phyloP scores from a whole-genome alignment of 2,329 filamentous ascomycete species.

The Xylaria sp. region DNA sequence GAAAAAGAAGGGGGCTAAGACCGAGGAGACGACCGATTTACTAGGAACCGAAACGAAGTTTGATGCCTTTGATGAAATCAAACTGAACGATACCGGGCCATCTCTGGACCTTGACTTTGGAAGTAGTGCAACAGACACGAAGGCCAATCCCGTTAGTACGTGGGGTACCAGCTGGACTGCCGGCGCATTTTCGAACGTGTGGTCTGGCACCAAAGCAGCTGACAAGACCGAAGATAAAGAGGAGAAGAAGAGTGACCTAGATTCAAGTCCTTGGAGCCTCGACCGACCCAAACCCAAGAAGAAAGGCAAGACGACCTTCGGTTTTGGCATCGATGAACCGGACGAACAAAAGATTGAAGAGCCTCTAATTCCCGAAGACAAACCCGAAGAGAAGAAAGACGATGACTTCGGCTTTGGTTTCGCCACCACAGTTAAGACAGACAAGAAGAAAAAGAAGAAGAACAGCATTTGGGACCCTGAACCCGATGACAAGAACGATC shows the following conservation, averaged over 20 bases:
- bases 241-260: slow-evolving; percentile 55
- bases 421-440: slow-evolving; percentile 38
- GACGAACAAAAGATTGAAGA: slow-evolving; percentile 53
- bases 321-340: slow-evolving; percentile 60
- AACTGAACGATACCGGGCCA: slow-evolving; percentile 69
- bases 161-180: slow-evolving; percentile 72
- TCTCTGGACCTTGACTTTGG: slow-evolving; percentile 68
- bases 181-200: slow-evolving; percentile 56
- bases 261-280: slow-evolving; percentile 62
- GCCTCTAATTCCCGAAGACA: slow-evolving; percentile 36
- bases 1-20: slow-evolving; percentile 63
- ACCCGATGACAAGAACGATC: slow-evolving; percentile 50
- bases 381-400: slow-evolving; percentile 49
- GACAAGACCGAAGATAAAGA: slow-evolving; percentile 54
- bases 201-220: slow-evolving; percentile 51
- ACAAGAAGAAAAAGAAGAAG: slow-evolving; percentile 56
- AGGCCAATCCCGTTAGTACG: slow-evolving; percentile 61
- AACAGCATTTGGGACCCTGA: slow-evolving; percentile 52
- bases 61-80: slow-evolving; percentile 75
- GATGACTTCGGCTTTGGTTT: slow-evolving; percentile 47
- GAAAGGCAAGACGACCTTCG: slow-evolving; percentile 57
- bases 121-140: slow-evolving; percentile 52
- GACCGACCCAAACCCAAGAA: slow-evolving; percentile 63
- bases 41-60: slow-evolving; percentile 53
- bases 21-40: slow-evolving; percentile 45